These are phyloP conservation scores for Quercus aquifolioides DNA, from an alignment of 306 rosid genomes.

Conservation along the genomic window DNA sequence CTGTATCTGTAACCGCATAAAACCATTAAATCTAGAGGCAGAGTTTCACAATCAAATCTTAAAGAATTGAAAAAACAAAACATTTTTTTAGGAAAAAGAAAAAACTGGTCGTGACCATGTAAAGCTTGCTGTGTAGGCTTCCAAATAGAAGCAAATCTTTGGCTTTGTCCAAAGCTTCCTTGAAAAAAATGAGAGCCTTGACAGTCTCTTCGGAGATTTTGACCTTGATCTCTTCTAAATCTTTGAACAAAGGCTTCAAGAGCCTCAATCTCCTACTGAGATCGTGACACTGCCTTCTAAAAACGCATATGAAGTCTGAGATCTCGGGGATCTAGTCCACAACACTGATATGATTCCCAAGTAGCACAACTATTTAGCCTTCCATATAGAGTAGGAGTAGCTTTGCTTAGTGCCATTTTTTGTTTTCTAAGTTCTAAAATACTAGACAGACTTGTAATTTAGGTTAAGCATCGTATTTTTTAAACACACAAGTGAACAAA, in stretches of 20 bases:
- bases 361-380: not conserved
- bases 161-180: conserved; percentile 4
- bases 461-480: no score
- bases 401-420: no score
- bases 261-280: conserved; percentile 33
- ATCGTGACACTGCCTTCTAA: conserved; percentile 26
- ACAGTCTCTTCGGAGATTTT: not conserved
- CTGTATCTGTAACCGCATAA: conserved; percentile 41
- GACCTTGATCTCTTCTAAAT: conserved; percentile 4
- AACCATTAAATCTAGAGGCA: no score
- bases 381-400: not conserved
- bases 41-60: no score
- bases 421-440: no score
- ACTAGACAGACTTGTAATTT: no score
- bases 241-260: not conserved
- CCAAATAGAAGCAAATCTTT: no score
- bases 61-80: not conserved
- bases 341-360: not conserved
- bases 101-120: not conserved
- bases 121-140: no score
- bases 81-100: not conserved
- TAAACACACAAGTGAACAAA: no score
- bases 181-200: conserved; percentile 1
- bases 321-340: conserved; percentile 20
- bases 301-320: conserved; percentile 7